Evolutionary conservation across 2,329 filamentous ascomycete genomes (phyloP).

Genomic region (Tothia fuscella): DNA sequence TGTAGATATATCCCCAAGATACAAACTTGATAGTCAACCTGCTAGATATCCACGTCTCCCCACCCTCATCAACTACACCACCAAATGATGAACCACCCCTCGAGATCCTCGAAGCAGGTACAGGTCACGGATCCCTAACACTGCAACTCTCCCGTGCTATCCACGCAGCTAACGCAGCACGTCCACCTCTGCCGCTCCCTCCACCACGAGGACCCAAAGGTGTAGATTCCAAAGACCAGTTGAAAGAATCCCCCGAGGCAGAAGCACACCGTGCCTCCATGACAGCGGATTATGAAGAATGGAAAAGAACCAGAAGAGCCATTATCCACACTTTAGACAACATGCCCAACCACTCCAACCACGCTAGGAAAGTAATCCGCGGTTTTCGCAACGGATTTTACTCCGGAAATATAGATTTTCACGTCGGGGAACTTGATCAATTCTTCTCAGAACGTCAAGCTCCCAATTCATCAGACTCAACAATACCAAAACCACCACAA

Average conservation of each 20-base stretch:
- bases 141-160: constrained; percentile 64
- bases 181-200: constrained; percentile 30
- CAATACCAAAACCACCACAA: background rate
- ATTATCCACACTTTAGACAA: constrained; percentile 66
- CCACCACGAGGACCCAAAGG: background rate
- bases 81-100: constrained; percentile 32
- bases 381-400: constrained; percentile 62
- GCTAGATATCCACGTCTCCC: constrained; percentile 57
- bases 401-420: constrained; percentile 58
- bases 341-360: constrained; percentile 47
- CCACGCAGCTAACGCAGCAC: constrained; percentile 55
- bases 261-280: too few species aligned
- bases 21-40: constrained; percentile 63
- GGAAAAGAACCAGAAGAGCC: constrained; percentile 46
- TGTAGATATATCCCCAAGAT: constrained; percentile 63
- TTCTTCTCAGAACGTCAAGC: constrained; percentile 37
- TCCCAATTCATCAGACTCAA: background rate
- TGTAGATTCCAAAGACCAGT: background rate
- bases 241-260: constrained; percentile 18
- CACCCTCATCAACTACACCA: constrained; percentile 20
- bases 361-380: constrained; percentile 52
- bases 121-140: constrained; percentile 71
- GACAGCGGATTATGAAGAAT: too few species aligned
- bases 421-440: constrained; percentile 52
- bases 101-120: constrained; percentile 74